Conservation (phyloP, 495 filamentous ascomycete genomes). For the Neurospora africana region DNA sequence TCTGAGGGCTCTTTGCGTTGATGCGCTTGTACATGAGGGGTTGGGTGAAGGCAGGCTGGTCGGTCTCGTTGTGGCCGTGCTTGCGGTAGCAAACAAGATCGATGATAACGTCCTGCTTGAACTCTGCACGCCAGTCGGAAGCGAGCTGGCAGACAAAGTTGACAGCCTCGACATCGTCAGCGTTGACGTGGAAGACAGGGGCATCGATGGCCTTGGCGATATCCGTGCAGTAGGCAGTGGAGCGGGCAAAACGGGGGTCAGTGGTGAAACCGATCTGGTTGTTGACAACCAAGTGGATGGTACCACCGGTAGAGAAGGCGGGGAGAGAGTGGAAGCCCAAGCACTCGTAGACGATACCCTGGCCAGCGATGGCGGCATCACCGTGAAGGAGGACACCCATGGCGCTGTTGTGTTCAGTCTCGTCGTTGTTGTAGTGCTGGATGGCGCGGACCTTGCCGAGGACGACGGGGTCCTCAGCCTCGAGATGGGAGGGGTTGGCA, state of each 20-base stretch:
- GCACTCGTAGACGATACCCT: conserved; percentile 97
- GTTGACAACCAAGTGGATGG: conserved; percentile 95
- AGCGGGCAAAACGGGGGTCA: conserved; percentile 94
- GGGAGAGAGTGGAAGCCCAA: conserved; percentile 94
- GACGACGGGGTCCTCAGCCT: conserved; percentile 96
- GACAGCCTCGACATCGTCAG: conserved; percentile 93
- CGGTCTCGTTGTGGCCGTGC: conserved; percentile 98
- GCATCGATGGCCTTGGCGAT: conserved; percentile 98
- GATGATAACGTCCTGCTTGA: conserved; percentile 94
- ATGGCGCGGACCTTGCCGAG: conserved; percentile 95
- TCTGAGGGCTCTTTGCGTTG: conserved; percentile 61
- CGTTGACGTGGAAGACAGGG: conserved; percentile 98
- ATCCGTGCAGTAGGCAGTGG: conserved; percentile 97
- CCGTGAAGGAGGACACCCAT: conserved; percentile 95
- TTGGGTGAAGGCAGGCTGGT: conserved; percentile 99
- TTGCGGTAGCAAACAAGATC: conserved; percentile 99
- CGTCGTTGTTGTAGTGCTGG: conserved; percentile 97
- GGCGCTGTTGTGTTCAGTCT: conserved; percentile 72
- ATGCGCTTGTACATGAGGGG: conserved; percentile 99
- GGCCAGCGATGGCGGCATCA: conserved; percentile 91
- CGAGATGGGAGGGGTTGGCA: conserved; percentile 95
- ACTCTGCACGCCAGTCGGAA: conserved; percentile 93
- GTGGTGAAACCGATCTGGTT: conserved; percentile 99
- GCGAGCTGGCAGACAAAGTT: conserved; percentile 97
- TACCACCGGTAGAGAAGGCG: conserved; percentile 92